Evolutionary conservation across 306 rosid genomes (phyloP), one percentile per base, ranked within the genome.

Genomic region (Fagus crenata): DNA sequence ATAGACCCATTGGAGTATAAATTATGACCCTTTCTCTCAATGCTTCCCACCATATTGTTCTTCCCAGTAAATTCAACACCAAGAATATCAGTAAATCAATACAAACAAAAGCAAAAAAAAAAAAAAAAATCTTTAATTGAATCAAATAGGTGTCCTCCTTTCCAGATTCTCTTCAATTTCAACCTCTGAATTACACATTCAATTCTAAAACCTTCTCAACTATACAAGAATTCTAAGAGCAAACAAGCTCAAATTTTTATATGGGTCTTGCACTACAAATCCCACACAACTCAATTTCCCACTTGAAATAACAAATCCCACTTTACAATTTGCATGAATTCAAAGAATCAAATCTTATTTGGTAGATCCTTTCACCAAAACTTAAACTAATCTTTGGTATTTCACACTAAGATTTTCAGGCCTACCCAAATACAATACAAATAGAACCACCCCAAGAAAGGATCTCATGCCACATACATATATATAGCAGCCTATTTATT

Each of bases 1-100:
- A 73, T 58, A 56, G 91, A 84, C 55, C 91, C 97, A 76, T 91
- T 91, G 61, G 89, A 82, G 84, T 82, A 58, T 75, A 85, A 41
- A 72, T 49, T 53, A 56, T 63, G 65, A 46, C 80, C 53, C 71
- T 31, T 17, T 53, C 79, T 83, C 82, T 86, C 85, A 46, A 86
- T 86, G 84, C 87, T 90, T 76, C 89, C 91, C 64, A 87, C 97
- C 87, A 82, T 83, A 22, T 22, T 22, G 77, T 84, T 84, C 53
- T 60, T 40, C 32, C 15, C 71, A 8, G 33, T 36, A n/a, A 53
- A 14, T 2, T 54, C 41, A 51, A 53, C 15, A 72, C 64, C 7
- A 18, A 35, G 36, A 43, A 64, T 3, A 67, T 49, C 39, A 80
- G 69, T 80, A 79, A 63, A 43, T 64, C 58, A 75, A 77, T 58